These are phyloP conservation scores for Dalbergia cochinchinensis DNA, from an alignment of 306 rosid species.

Conservation along the genomic window DNA sequence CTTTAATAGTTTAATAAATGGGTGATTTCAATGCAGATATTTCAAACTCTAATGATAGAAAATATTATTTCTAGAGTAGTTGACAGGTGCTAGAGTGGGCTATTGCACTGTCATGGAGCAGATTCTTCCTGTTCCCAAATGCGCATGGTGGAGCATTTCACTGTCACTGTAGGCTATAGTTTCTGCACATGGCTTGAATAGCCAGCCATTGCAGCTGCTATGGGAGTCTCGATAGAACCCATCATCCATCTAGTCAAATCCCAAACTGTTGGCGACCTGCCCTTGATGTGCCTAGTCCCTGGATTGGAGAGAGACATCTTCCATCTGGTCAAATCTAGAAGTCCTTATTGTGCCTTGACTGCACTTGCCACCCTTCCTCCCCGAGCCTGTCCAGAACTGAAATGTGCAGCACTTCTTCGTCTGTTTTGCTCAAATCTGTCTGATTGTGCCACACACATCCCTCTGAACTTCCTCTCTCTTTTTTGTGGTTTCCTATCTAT, in stretches of 20 bases:
- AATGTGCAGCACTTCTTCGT: neutral
- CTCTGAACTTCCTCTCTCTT: neutral
- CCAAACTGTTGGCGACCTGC: neutral
- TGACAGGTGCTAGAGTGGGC: neutral
- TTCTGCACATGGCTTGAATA: neutral
- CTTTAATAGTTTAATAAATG: neutral
- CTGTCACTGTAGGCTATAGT: neutral
- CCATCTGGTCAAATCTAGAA: neutral
- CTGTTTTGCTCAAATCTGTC: neutral
- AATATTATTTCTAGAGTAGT: slow-evolving; percentile 19
- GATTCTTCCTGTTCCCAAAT: neutral
- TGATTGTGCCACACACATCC: slow-evolving; percentile 9
- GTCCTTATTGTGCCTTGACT: neutral
- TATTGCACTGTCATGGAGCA: neutral
- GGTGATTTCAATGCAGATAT: neutral
- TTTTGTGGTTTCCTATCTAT: neutral
- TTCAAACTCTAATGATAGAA: neutral
- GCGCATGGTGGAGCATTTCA: slow-evolving; percentile 16
- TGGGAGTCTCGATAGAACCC: neutral
- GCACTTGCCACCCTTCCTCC: neutral
- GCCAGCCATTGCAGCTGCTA: neutral
- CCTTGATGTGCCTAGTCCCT: neutral
- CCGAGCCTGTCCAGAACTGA: neutral
- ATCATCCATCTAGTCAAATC: neutral
- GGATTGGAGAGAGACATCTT: neutral